Conservation (phyloP, 2,329 filamentous ascomycete species). For the Fusarium mangiferae region DNA sequence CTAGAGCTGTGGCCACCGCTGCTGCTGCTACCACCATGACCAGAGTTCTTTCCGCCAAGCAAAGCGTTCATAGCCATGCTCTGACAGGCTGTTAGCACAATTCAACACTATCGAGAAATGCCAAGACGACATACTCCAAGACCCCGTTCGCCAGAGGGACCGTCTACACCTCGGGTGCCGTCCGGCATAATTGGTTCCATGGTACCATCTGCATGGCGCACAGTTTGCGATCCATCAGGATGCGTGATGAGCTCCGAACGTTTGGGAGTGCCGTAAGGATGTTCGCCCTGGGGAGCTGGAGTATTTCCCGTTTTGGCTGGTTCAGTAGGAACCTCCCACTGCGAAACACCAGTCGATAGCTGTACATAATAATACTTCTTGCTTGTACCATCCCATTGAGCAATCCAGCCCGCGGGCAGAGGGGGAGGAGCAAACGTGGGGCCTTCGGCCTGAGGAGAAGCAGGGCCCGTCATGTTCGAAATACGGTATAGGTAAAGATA, state of each 20-base stretch:
- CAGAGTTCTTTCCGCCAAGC: conserved; percentile 57
- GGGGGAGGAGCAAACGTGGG: conserved; percentile 69
- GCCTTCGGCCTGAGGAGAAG: conserved; percentile 67
- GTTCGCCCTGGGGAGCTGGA: conserved; percentile 64
- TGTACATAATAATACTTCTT: conserved; percentile 79
- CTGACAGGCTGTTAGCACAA: conserved; percentile 43
- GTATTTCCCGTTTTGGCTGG: conserved; percentile 71
- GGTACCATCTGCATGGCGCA: conserved; percentile 68
- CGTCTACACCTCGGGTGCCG: conserved; percentile 61
- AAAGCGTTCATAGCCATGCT: conserved; percentile 70
- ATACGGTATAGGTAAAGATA: not conserved
- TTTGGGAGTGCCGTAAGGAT: conserved; percentile 70
- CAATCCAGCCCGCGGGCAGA: conserved; percentile 74
- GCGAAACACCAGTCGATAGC: conserved; percentile 75
- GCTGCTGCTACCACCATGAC: conserved; percentile 45
- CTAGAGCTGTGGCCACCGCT: conserved; percentile 49
- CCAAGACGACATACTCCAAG: conserved; percentile 67
- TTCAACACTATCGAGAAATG: conserved; percentile 1
- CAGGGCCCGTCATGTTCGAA: conserved; percentile 64
- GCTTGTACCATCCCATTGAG: conserved; percentile 73
- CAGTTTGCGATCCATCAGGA: conserved; percentile 70
- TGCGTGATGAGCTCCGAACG: conserved; percentile 68
- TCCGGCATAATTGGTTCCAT: conserved; percentile 69
- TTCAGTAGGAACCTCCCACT: conserved; percentile 78
- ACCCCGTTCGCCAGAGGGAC: conserved; percentile 68